phyloP scores from a whole-genome alignment of 306 rosid genomes.

The Pueraria montana region DNA sequence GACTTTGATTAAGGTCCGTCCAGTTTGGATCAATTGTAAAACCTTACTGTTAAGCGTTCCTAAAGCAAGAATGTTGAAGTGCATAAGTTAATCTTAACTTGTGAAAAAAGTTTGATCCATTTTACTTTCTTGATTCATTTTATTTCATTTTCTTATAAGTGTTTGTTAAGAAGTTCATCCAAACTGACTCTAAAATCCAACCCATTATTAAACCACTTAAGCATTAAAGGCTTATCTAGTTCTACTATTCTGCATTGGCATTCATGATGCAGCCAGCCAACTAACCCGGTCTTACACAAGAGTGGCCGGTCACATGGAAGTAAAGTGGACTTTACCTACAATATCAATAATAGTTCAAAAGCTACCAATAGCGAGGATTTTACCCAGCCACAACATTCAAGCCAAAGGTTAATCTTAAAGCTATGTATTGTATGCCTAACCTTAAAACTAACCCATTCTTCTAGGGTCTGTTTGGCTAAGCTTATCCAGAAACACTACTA shows the following conservation, averaged over 20 bases:
- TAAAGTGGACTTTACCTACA: background rate
- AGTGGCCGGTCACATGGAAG: background rate
- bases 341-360: background rate
- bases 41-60: background rate
- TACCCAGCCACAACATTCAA: background rate
- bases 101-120: background rate
- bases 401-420: background rate
- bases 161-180: background rate
- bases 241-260: background rate
- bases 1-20: conserved; percentile 1
- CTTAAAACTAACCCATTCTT: background rate
- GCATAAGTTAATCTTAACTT: background rate
- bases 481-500: too few species aligned
- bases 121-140: background rate
- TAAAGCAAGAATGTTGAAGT: background rate
- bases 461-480: too few species aligned
- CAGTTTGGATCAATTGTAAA: background rate
- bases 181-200: background rate
- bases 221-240: background rate
- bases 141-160: background rate
- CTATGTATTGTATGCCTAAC: background rate
- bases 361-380: background rate
- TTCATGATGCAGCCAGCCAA: background rate
- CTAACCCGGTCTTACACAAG: background rate
- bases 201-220: conserved; percentile 24